Evolutionary conservation across 345 rosid species (phyloP).

Genomic region (Cardamine chenopodiifolia): DNA sequence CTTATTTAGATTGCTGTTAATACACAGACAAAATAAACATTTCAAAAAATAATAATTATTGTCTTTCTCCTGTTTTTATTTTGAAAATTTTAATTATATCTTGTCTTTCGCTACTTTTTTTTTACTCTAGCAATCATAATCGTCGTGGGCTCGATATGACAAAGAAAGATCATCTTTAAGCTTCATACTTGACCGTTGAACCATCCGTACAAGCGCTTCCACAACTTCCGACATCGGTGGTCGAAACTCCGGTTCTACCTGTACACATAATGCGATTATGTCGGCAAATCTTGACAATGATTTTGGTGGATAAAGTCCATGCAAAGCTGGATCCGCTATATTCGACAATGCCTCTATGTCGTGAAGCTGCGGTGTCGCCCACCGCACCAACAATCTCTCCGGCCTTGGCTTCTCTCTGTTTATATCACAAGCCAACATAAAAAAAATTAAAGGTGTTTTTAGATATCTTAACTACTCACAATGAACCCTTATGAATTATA

Average conservation of each 20-base stretch:
- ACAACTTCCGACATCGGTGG: constrained; percentile 94
- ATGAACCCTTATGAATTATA: no score
- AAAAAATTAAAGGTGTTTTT: no score
- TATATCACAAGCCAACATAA: no score
- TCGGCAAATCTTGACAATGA: constrained; percentile 86
- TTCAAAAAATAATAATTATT: not conserved
- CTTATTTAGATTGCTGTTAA: not conserved
- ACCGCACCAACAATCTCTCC: constrained; percentile 72
- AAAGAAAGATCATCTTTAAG: constrained; percentile 44
- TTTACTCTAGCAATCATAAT: constrained; percentile 36
- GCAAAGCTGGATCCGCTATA: constrained; percentile 92
- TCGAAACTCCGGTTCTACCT: constrained; percentile 78
- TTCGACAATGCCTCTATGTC: constrained; percentile 67
- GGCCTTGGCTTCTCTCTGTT: constrained; percentile 63
- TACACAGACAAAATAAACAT: not conserved
- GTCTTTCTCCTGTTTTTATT: not conserved
- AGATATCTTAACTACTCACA: no score
- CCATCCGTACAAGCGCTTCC: constrained; percentile 45
- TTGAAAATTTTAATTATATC: not conserved
- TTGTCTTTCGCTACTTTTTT: not conserved
- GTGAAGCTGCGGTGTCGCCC: constrained; percentile 86
- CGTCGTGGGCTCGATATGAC: constrained; percentile 34
- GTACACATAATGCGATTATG: constrained; percentile 73
- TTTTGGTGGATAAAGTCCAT: constrained; percentile 87
- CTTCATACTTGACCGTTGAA: constrained; percentile 45